phyloP scores from a whole-genome alignment of 2,329 filamentous ascomycete genomes.

The Oidium heveae region DNA sequence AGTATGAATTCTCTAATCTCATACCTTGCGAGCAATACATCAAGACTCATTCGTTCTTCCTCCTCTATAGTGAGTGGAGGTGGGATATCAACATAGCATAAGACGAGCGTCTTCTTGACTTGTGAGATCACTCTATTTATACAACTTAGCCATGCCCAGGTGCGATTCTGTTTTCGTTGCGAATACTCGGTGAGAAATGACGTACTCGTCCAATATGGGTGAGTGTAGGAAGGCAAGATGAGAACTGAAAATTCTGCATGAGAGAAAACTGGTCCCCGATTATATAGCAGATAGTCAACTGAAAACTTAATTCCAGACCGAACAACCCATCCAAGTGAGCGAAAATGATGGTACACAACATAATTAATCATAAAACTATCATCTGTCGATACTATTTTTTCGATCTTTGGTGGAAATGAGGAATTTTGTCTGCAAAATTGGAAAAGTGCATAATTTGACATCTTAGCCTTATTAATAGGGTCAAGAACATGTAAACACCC shows the following conservation, averaged over 20 bases:
- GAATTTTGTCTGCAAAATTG: constrained; percentile 42
- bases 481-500: constrained; percentile 44
- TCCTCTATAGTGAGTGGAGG: constrained; percentile 27
- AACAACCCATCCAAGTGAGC: constrained; percentile 83
- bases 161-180: constrained; percentile 23
- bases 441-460: constrained; percentile 33
- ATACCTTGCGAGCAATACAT: constrained; percentile 39
- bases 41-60: constrained; percentile 28
- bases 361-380: constrained; percentile 74
- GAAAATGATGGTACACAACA: constrained; percentile 83
- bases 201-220: constrained; percentile 40
- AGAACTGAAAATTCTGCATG: constrained; percentile 84
- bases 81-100: constrained; percentile 82
- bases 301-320: constrained; percentile 85
- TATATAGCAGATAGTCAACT: constrained; percentile 84
- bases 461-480: constrained; percentile 18
- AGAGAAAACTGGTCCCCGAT: constrained; percentile 75
- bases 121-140: constrained; percentile 75
- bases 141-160: constrained; percentile 71
- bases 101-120: constrained; percentile 68
- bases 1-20: constrained; percentile 58
- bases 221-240: constrained; percentile 57
- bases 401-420: constrained; percentile 32
- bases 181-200: constrained; percentile 23
- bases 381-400: constrained; percentile 34